phyloP scores from a whole-genome alignment of 495 filamentous ascomycete species.

The Parmelia sp. region DNA sequence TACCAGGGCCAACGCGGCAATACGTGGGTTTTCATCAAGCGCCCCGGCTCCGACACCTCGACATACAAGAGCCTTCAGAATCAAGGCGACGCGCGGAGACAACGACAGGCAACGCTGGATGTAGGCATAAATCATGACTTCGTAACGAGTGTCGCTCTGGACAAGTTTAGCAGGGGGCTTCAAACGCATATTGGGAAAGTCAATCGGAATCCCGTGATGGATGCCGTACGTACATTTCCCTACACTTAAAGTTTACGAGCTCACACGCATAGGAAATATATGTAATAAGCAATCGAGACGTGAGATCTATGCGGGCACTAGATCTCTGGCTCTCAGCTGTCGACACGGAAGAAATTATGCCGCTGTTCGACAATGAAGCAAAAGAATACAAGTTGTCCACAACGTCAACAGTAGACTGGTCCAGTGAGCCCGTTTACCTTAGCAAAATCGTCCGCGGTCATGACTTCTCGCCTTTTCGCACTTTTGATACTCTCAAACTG shows the following conservation, averaged over 20 bases:
- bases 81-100: too few relatives aligned
- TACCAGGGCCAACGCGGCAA: slow-evolving; percentile 38
- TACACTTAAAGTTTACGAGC: too few relatives aligned
- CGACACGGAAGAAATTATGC: slow-evolving; percentile 40
- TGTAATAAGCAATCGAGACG: slow-evolving; percentile 47
- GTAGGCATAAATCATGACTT: slow-evolving; percentile 37
- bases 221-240: slow-evolving; percentile 26
- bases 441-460: too few relatives aligned
- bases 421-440: too few relatives aligned
- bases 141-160: slow-evolving; percentile 39
- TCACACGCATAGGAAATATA: slow-evolving; percentile 33
- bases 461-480: too few relatives aligned
- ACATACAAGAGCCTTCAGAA: slow-evolving; percentile 12
- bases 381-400: slow-evolving; percentile 36
- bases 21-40: slow-evolving; percentile 40
- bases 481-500: too few relatives aligned
- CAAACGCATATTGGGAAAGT: slow-evolving; percentile 40
- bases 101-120: slow-evolving; percentile 31
- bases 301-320: slow-evolving; percentile 38
- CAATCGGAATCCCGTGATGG: slow-evolving; percentile 35
- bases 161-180: slow-evolving; percentile 41
- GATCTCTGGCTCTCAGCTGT: slow-evolving; percentile 45
- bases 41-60: slow-evolving; percentile 35
- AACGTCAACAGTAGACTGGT: too few relatives aligned
- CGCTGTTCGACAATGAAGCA: slow-evolving; percentile 38